Evolutionary conservation across 345 rosid genomes (phyloP), one percentile per base, ranked within the genome.

Genomic region (Angophora floribunda): DNA sequence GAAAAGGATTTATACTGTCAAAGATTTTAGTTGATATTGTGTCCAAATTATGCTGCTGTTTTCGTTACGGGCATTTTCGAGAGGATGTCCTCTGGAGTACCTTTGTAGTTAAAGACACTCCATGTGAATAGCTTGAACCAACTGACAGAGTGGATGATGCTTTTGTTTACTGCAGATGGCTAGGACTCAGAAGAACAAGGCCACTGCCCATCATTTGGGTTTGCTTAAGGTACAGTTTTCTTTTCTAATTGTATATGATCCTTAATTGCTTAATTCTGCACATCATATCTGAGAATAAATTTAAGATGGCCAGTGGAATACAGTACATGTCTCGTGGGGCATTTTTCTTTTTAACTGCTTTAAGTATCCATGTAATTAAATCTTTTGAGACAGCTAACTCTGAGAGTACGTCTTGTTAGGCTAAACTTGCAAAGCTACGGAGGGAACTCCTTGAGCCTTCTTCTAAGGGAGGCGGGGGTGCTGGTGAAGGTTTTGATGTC

Each of bases 401-500:
- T 22, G 52, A 45, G 52, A 36, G 59, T 51, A 15, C 30, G 55
- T 12, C 26, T 85, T 85, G n/a, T 57, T 59, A 98, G 99, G 99
- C 99, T 61, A 97, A 98, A 91, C 97, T 98, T 89, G 99, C 99
- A 52, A 98, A 98, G 92, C 91, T 98, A 49, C 90, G 99, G 32
- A 95, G 99, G 90, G 99, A 98, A 89, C 96, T 98, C 85, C 99
- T 98, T 82, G 93, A 96, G 57, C 99, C 99, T 79, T 44, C 99
- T 15, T 55, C 99, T 21, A 98, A 98, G 93, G 99, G 99, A 87
- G 97, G 95, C 55, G 99, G 93, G 65, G 97, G 91, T 89, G 97
- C 94, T 86, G 99, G 99, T 13, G 97, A 96, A 94, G 99, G 99
- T 90, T 98, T 97, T 93, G 98, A 98, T 93, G 99, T 98, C 49